phyloP scores from a whole-genome alignment of 1,139 yeast genomes.

The Yamadazyma atmosphaerica region DNA sequence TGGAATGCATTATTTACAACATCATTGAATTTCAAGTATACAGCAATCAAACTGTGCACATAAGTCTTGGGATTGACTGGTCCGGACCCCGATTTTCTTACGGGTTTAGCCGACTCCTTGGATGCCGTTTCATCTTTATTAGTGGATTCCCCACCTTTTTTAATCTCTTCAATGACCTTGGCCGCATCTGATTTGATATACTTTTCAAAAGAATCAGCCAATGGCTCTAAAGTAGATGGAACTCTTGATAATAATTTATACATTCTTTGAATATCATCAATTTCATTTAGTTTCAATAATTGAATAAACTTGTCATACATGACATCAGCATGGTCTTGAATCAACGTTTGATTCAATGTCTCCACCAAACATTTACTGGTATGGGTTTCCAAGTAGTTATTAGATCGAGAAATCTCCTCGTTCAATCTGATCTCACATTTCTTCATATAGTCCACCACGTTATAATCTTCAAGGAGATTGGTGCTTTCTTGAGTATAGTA shows the following conservation, averaged over 20 bases:
- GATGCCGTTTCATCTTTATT: constrained; percentile 20
- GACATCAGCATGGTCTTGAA: constrained; percentile 73
- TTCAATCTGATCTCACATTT: constrained; percentile 80
- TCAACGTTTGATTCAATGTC: constrained; percentile 72
- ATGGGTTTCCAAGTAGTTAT: constrained; percentile 81
- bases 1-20: constrained; percentile 73
- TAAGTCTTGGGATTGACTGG: constrained; percentile 74
- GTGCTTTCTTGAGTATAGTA: constrained; percentile 75
- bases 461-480: constrained; percentile 65
- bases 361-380: constrained; percentile 77
- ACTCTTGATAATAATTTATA: constrained; percentile 75
- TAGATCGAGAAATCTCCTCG: constrained; percentile 80
- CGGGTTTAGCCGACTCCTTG: constrained; percentile 15
- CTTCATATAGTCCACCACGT: constrained; percentile 87
- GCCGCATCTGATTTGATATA: constrained; percentile 76
- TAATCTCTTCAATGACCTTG: constrained; percentile 65
- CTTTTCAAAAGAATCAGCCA: constrained; percentile 70
- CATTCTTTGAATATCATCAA: constrained; percentile 76
- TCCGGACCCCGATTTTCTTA: constrained; percentile 18
- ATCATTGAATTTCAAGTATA: constrained; percentile 65
- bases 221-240: constrained; percentile 71
- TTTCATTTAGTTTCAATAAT: constrained; percentile 74
- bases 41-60: constrained; percentile 71
- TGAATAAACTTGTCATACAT: constrained; percentile 76
- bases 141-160: constrained; percentile 39